A percentile compares a stretch with the other conserved stretches of the same genome.
Evolutionary conservation across 1,139 yeast genomes (phyloP).

Genomic region (Taphrina pruni): DNA sequence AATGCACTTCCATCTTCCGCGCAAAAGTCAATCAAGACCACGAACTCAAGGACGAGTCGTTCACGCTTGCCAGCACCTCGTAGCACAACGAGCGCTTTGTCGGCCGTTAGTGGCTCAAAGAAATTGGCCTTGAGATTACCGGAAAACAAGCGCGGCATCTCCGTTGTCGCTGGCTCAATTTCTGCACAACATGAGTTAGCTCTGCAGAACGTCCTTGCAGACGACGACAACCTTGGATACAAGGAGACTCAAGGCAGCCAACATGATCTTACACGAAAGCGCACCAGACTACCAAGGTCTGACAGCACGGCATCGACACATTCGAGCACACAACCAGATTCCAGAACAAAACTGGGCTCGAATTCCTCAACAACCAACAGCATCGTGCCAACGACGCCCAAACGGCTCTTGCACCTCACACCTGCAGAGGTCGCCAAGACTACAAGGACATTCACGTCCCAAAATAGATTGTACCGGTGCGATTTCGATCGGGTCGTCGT

Average conservation of each 20-base stretch:
- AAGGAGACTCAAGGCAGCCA: slow-evolving; percentile 11
- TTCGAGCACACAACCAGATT: neutral
- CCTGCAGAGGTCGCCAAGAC: slow-evolving; percentile 43
- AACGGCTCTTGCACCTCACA: slow-evolving; percentile 38
- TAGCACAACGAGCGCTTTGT: neutral
- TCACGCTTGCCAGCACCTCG: slow-evolving; percentile 27
- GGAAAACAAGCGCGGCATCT: neutral
- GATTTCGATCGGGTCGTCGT: slow-evolving; percentile 43
- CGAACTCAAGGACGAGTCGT: slow-evolving; percentile 5
- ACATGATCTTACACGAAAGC: slow-evolving; percentile 22
- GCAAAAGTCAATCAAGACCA: slow-evolving; percentile 17
- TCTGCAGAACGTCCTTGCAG: neutral
- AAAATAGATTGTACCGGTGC: slow-evolving; percentile 41
- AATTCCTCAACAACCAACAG: neutral
- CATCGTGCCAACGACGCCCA: slow-evolving; percentile 20
- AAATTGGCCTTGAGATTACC: neutral
- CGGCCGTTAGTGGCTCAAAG: neutral
- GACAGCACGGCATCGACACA: neutral
- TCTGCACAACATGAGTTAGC: neutral
- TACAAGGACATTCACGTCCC: slow-evolving; percentile 39
- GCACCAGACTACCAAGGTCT: neutral
- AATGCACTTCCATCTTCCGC: slow-evolving; percentile 24
- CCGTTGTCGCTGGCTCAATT: neutral
- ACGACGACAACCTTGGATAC: slow-evolving; percentile 10
- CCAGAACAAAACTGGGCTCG: slow-evolving; percentile 10